These are phyloP conservation scores for Chlorencoelia australis DNA, from an alignment of 2,329 filamentous ascomycete genomes.

Conservation along the genomic window DNA sequence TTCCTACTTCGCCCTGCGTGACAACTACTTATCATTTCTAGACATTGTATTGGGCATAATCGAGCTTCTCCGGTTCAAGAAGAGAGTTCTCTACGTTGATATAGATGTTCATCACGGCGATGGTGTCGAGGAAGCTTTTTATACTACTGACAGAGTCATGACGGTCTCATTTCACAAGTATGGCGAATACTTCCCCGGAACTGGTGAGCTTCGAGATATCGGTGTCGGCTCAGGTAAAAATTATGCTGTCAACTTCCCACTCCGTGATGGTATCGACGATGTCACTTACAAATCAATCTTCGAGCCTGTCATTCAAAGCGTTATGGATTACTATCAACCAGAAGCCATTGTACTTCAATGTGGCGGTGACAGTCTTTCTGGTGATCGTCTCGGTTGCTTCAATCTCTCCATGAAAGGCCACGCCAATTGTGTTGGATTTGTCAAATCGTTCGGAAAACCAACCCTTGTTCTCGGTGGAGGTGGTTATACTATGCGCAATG, in stretches of 20 bases:
- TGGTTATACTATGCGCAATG: conserved; percentile 95
- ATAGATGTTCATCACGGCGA: conserved; percentile 93
- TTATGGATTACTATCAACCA: conserved; percentile 81
- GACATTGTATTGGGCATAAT: conserved; percentile 94
- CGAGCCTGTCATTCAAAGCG: conserved; percentile 75
- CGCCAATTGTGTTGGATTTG: conserved; percentile 85
- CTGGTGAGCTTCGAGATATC: conserved; percentile 76
- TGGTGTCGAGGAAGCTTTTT: conserved; percentile 88
- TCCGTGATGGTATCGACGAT: conserved; percentile 88
- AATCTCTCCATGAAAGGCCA: conserved; percentile 96
- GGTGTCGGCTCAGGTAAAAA: conserved; percentile 82
- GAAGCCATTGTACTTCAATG: conserved; percentile 93
- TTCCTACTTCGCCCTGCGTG: background rate
- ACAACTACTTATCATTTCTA: conserved; percentile 40
- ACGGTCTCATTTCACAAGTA: conserved; percentile 95
- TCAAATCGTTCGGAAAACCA: conserved; percentile 76
- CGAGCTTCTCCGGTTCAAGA: conserved; percentile 80
- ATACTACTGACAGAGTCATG: conserved; percentile 86
- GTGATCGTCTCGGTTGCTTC: conserved; percentile 91
- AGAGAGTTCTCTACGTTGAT: conserved; percentile 95
- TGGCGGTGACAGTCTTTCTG: conserved; percentile 87
- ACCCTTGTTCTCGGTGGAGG: conserved; percentile 91
- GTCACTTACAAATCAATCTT: conserved; percentile 84
- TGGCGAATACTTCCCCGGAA: conserved; percentile 91
- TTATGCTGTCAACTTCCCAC: conserved; percentile 83